A percentile compares a stretch with the other conserved stretches of the same genome.
phyloP scores from a whole-genome alignment of 331 rosid genomes.

The Quercus phellos region DNA sequence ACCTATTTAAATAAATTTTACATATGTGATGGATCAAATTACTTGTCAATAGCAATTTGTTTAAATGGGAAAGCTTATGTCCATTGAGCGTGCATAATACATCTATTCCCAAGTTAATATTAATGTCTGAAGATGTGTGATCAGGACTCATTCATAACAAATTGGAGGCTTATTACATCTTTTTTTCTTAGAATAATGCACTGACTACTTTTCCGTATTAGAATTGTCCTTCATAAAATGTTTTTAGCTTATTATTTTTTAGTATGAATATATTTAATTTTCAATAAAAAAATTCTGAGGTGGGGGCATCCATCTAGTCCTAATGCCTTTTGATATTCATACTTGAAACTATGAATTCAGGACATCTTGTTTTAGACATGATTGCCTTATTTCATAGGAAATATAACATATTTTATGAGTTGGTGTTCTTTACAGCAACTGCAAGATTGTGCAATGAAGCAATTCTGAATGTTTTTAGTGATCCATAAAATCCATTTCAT shows the following conservation, averaged over 20 bases:
- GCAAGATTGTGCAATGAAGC: not conserved
- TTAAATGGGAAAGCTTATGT: not conserved
- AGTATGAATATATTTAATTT: no score
- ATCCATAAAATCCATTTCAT: not conserved
- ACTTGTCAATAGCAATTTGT: not conserved
- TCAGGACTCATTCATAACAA: not conserved
- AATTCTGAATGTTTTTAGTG: not conserved
- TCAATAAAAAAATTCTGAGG: not conserved
- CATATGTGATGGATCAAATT: slow-evolving; percentile 3
- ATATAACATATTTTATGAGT: not conserved
- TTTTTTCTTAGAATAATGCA: not conserved
- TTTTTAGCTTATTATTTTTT: not conserved
- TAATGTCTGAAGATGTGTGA: not conserved
- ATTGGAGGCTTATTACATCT: not conserved
- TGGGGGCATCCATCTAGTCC: not conserved
- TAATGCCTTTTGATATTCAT: not conserved
- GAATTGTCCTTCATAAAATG: not conserved
- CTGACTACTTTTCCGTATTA: not conserved
- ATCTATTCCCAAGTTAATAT: not conserved
- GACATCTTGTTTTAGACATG: not conserved
- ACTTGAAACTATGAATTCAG: not conserved
- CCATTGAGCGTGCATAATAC: not conserved
- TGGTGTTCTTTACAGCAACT: not conserved
- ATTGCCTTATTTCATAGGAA: not conserved
- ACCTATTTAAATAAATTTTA: slow-evolving; percentile 4